A percentile compares a stretch with the other conserved stretches of the same genome.
phyloP scores from a whole-genome alignment of 2,329 filamentous ascomycete species.

The Beauveria rudraprayagi region DNA sequence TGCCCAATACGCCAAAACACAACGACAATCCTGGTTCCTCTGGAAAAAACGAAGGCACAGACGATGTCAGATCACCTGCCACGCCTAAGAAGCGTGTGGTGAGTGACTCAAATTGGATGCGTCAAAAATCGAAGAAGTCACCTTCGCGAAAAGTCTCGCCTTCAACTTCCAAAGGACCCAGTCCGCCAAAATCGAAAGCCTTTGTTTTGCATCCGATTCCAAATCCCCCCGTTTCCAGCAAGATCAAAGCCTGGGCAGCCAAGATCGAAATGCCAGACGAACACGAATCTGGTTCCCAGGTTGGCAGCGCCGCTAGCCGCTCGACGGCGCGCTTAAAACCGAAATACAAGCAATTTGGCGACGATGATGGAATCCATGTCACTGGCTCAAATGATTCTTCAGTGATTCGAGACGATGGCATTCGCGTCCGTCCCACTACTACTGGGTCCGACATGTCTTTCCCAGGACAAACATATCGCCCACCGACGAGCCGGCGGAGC shows the following conservation, averaged over 20 bases:
- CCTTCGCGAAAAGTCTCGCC: slow-evolving; percentile 35
- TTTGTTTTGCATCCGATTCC: slow-evolving; percentile 45
- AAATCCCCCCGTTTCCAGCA: slow-evolving; percentile 49
- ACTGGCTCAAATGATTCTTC: slow-evolving; percentile 13
- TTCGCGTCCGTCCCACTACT: slow-evolving; percentile 12
- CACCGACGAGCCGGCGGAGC: slow-evolving; percentile 6
- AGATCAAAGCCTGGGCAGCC: slow-evolving; percentile 55
- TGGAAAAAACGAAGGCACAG: slow-evolving; percentile 18
- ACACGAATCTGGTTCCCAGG: slow-evolving; percentile 20
- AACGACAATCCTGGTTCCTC: slow-evolving; percentile 11
- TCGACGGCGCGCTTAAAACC: slow-evolving; percentile 6
- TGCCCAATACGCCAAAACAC: slow-evolving; percentile 18
- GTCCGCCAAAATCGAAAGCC: slow-evolving; percentile 44
- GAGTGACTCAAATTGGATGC: slow-evolving; percentile 86
- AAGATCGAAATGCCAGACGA: slow-evolving; percentile 43
- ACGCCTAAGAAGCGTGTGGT: slow-evolving; percentile 87
- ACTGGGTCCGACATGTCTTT: slow-evolving; percentile 16
- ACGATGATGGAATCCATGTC: slow-evolving; percentile 26
- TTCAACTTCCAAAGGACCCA: slow-evolving; percentile 12
- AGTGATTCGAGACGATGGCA: slow-evolving; percentile 14
- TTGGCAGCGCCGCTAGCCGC: slow-evolving; percentile 21
- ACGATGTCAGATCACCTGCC: slow-evolving; percentile 37
- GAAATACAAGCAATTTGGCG: slow-evolving; percentile 12
- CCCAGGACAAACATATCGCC: slow-evolving; percentile 11
- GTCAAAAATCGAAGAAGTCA: slow-evolving; percentile 45